Conservation (phyloP, 2,329 filamentous ascomycete genomes). For the Pseudopyricularia cyperi region DNA sequence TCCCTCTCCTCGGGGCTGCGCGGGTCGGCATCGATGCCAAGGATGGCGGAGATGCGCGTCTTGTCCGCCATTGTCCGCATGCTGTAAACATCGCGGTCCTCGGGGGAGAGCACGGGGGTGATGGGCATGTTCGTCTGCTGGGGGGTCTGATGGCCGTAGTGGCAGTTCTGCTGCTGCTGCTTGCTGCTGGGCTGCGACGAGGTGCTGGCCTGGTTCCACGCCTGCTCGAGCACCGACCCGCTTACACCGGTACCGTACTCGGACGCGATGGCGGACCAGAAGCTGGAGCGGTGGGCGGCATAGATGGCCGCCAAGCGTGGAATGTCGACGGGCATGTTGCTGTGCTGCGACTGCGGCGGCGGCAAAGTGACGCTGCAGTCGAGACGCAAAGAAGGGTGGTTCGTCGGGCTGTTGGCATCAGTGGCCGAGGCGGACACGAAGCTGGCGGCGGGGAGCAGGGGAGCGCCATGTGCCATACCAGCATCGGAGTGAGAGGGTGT, state of each 20-base stretch:
- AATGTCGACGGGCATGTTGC: conserved; percentile 41
- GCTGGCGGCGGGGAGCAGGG: conserved; percentile 28
- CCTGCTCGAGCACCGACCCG: conserved; percentile 53
- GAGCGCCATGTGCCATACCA: conserved; percentile 26
- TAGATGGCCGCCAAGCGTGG: conserved; percentile 58
- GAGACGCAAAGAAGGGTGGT: conserved; percentile 34
- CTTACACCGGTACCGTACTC: conserved; percentile 56
- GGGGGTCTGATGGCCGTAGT: conserved; percentile 9
- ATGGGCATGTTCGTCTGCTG: conserved; percentile 29
- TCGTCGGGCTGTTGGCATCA: conserved; percentile 13
- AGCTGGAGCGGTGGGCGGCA: conserved; percentile 52
- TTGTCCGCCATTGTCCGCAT: conserved; percentile 28
- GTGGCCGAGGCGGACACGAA: conserved; percentile 21
- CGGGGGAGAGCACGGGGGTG: conserved; percentile 38
- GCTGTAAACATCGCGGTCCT: conserved; percentile 28
- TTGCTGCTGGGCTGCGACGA: conserved; percentile 18
- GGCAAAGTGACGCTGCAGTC: conserved; percentile 40
- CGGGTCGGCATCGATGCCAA: conserved; percentile 46
- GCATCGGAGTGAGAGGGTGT: conserved; percentile 11
- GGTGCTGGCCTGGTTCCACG: conserved; percentile 43
- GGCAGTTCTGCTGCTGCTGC: conserved; percentile 7
- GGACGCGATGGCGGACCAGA: conserved; percentile 60
- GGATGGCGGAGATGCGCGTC: conserved; percentile 50
- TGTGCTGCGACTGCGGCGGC: conserved; percentile 14
- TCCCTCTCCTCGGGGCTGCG: conserved; percentile 44